These are phyloP conservation scores for Tulasnella sp. DNA, from an alignment of 768 basidiomycete genomes.

Conservation along the genomic window DNA sequence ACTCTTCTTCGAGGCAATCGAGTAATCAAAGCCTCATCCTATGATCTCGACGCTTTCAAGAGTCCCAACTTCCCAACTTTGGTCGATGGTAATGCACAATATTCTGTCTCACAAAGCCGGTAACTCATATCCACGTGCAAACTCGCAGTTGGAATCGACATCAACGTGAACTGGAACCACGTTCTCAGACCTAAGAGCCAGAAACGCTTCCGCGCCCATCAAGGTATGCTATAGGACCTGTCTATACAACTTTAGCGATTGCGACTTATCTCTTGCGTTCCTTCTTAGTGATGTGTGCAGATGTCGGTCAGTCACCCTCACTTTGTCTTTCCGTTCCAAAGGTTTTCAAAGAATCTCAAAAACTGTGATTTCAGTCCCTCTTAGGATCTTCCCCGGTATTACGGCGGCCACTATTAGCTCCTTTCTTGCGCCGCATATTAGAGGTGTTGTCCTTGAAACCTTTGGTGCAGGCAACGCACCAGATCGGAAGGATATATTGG, in stretches of 20 bases:
- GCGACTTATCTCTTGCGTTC: not conserved
- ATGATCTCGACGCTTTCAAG: constrained; percentile 71
- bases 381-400: constrained; percentile 84
- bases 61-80: constrained; percentile 78
- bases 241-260: not conserved
- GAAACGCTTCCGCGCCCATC: constrained; percentile 71
- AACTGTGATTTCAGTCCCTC: constrained; percentile 43
- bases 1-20: constrained; percentile 78
- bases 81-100: constrained; percentile 50
- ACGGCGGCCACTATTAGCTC: constrained; percentile 60
- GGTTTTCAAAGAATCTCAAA: too few relatives aligned
- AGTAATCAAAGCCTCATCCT: constrained; percentile 72
- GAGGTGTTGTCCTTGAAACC: constrained; percentile 79
- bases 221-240: constrained; percentile 35
- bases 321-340: too few relatives aligned
- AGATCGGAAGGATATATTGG: constrained; percentile 61
- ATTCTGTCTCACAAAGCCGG: too few relatives aligned
- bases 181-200: constrained; percentile 75
- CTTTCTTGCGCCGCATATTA: constrained; percentile 62
- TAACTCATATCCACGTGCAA: too few relatives aligned
- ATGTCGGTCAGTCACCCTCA: constrained; percentile 51
- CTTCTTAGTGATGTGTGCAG: constrained; percentile 58
- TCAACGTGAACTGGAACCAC: constrained; percentile 79
- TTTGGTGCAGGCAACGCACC: constrained; percentile 94
- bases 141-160: constrained; percentile 81